Base-by-base conservation (phyloP, 495 filamentous ascomycete species). In the Podospora pseudocomata region DNA sequence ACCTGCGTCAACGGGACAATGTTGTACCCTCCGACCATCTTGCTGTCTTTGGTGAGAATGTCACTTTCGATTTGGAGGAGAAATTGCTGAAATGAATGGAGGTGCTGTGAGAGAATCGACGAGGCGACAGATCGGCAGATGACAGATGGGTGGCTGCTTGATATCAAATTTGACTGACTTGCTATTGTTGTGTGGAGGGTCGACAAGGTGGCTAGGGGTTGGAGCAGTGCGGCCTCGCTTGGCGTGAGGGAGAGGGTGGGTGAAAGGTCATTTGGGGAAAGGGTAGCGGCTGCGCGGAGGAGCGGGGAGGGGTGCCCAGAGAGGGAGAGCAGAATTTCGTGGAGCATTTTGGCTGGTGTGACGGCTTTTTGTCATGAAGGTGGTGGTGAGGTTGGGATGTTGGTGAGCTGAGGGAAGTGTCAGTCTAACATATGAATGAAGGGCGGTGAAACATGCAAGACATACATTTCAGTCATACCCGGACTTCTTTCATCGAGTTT, bases 261-360 rank as follows among this genome's bases (percentile, higher is more conserved):
- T 63, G 76, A 71, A 23, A 63, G 57, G 73, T 82, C 70, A 67
- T 57, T 9, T 71, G 77, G 71, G 56, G 81, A 71, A 59, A 71
- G 56, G 23, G 80, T 68, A 70, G 73, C 65, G 64, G 79, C 70
- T 70, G 82, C 65, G 68, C 81, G 80, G 80, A 97, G 90, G 72
- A 97, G 87, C 59, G 93, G 88, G 65, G 94, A 97, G 28, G 92
- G 89, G 80, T 97, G 92, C 64, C 94, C 94, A 70, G 93, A 95
- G 77, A 99, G 90, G 75, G 92, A 92, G 76, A 99, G 89, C 72
- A 99, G 86, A 79, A 99, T 89, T 81, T 99, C 95, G 83, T 98
- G 94, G 75, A 98, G 90, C 94, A 98, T 98, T n/a, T 79, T 77
- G 71, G 34, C 49, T 49, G 57, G 64, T 61, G 67, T 65, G 20